Conservation (phyloP, 73 alveolate genomes). For the Stentor roeselii region DNA sequence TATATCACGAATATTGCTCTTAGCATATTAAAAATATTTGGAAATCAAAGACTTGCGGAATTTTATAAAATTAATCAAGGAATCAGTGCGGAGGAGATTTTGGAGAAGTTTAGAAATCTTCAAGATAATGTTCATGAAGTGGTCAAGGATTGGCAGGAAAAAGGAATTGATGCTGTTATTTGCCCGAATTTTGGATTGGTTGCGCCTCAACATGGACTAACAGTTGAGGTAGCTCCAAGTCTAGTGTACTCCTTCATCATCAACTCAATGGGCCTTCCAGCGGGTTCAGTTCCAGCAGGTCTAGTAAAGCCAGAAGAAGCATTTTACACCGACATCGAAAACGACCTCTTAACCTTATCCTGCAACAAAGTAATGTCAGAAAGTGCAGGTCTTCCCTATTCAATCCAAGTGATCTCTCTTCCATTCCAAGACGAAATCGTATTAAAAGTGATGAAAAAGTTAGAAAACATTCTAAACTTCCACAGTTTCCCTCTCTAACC, state of each 20-base stretch:
- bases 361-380: conserved; percentile 51
- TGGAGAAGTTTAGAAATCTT: not conserved
- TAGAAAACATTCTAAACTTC: conserved; percentile 32
- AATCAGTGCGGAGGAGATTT: not conserved
- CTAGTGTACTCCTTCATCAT: conserved; percentile 42
- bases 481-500: not conserved
- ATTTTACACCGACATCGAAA: conserved; percentile 26
- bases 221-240: conserved; percentile 31
- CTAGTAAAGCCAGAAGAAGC: conserved; percentile 53
- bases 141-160: conserved; percentile 25
- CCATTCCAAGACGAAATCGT: conserved; percentile 78
- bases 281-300: conserved; percentile 64
- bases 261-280: conserved; percentile 53
- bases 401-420: conserved; percentile 60
- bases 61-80: not conserved
- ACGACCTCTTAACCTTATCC: conserved; percentile 36
- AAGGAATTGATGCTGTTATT: conserved; percentile 46
- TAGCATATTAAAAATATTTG: not conserved
- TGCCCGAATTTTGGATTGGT: conserved; percentile 49
- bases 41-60: not conserved
- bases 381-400: conserved; percentile 70
- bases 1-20: not conserved
- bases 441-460: conserved; percentile 57
- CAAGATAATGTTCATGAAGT: not conserved
- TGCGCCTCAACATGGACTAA: conserved; percentile 44